phyloP scores from a whole-genome alignment of 305 asterid species.

The Coffea humblotiana region DNA sequence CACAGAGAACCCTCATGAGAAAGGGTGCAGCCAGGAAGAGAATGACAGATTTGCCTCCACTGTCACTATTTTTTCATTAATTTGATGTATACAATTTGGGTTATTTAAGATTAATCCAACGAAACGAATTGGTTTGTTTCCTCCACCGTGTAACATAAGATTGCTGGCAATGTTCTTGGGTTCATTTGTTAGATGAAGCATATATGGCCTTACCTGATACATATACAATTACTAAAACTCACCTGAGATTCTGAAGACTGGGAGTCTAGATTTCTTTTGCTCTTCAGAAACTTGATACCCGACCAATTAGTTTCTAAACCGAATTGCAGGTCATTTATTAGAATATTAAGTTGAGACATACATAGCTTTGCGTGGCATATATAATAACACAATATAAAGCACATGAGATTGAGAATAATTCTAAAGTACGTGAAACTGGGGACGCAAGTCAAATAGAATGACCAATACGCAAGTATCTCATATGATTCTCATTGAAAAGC shows the following conservation, averaged over 20 bases:
- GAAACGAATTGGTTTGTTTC: slow-evolving; percentile 1
- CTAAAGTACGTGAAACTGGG: background rate
- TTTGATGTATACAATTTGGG: slow-evolving; percentile 36
- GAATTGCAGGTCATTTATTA: background rate
- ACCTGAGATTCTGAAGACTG: background rate
- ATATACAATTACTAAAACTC: background rate
- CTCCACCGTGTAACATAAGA: background rate
- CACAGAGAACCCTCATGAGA: background rate
- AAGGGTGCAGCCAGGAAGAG: background rate
- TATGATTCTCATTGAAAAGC: background rate
- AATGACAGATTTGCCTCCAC: slow-evolving; percentile 46
- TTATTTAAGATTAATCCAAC: slow-evolving; percentile 53
- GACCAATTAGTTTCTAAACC: background rate
- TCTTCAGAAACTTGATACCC: background rate
- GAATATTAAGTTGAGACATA: no score
- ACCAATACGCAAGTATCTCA: background rate
- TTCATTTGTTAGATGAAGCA: background rate
- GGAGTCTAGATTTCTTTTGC: background rate
- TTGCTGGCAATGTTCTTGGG: background rate
- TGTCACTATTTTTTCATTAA: slow-evolving; percentile 55
- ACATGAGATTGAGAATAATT: background rate
- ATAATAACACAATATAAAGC: background rate
- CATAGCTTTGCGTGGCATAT: background rate
- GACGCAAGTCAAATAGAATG: background rate
- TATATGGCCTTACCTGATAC: background rate